Percentiles rank a stretch among this genome's conserved stretches.
Evolutionary conservation across 2,329 filamentous ascomycete genomes (phyloP).

Genomic region (Microsporum canis): DNA sequence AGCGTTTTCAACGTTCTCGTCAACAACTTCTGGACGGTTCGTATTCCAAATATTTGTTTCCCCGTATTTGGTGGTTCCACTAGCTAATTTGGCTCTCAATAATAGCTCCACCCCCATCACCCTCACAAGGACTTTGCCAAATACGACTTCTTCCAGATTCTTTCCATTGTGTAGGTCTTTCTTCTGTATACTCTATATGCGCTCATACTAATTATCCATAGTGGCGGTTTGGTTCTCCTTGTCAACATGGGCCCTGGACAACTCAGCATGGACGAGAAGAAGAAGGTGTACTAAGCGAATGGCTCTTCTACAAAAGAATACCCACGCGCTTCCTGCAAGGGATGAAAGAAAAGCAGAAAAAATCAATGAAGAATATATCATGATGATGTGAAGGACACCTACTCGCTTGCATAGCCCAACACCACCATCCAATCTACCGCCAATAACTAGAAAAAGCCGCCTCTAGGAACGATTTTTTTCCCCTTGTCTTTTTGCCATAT

Average conservation of each 20-base stretch:
- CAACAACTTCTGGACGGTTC: constrained; percentile 99
- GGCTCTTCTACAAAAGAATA: background rate
- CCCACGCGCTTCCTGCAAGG: background rate
- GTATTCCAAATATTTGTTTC: constrained; percentile 28
- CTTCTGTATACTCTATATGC: background rate
- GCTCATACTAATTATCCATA: constrained; percentile 19
- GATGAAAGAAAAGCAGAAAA: background rate
- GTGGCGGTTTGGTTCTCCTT: constrained; percentile 82
- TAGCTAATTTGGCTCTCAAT: constrained; percentile 12
- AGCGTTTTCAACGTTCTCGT: constrained; percentile 95
- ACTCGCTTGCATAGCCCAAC: background rate
- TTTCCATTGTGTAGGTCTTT: constrained; percentile 73
- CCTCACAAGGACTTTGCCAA: constrained; percentile 99
- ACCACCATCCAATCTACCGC: background rate
- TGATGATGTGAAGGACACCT: background rate
- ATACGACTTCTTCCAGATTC: constrained; percentile 99
- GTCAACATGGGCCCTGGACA: constrained; percentile 98
- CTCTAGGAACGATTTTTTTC: background rate
- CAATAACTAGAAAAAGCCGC: background rate
- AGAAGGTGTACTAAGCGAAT: constrained; percentile 80
- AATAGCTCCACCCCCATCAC: constrained; percentile 86
- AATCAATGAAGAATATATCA: background rate
- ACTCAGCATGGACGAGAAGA: constrained; percentile 99
- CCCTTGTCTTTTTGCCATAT: background rate
- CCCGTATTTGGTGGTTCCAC: background rate